These are phyloP conservation scores for Colletotrichum sp. DNA, from an alignment of 2,329 filamentous ascomycete species.

Conservation along the genomic window DNA sequence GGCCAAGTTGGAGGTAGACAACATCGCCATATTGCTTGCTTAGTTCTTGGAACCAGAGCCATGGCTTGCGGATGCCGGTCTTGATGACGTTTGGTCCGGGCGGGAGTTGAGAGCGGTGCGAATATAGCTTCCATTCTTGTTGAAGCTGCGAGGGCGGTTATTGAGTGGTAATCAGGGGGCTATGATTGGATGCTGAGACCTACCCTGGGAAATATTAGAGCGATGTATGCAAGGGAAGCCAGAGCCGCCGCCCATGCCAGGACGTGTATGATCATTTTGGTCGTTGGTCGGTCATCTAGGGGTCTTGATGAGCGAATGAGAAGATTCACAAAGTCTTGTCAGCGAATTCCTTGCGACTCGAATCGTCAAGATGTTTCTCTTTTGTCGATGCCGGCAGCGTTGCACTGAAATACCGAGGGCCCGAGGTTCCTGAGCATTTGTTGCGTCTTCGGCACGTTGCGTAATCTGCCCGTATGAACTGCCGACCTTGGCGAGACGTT, in stretches of 20 bases:
- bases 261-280: not conserved
- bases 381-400: not conserved
- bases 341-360: accelerated
- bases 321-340: not conserved
- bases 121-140: conserved; percentile 43
- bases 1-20: conserved; percentile 45
- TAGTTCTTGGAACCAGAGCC: conserved; percentile 47
- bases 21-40: conserved; percentile 43
- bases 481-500: conserved; percentile 22
- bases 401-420: not conserved
- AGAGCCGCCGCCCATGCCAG: conserved; percentile 24
- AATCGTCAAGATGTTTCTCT: not conserved
- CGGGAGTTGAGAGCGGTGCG: conserved; percentile 40
- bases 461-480: conserved; percentile 19
- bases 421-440: not conserved
- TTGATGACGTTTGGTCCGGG: conserved; percentile 41
- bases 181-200: not conserved
- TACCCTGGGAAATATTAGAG: conserved; percentile 31
- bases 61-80: conserved; percentile 43
- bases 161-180: not conserved
- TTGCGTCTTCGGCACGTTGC: not conserved
- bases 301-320: not conserved
- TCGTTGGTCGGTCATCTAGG: not conserved
- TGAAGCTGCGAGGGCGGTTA: conserved; percentile 28
- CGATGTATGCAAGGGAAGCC: conserved; percentile 27